Conservation (phyloP, 441 rosid species). For the Viola pubescens region DNA sequence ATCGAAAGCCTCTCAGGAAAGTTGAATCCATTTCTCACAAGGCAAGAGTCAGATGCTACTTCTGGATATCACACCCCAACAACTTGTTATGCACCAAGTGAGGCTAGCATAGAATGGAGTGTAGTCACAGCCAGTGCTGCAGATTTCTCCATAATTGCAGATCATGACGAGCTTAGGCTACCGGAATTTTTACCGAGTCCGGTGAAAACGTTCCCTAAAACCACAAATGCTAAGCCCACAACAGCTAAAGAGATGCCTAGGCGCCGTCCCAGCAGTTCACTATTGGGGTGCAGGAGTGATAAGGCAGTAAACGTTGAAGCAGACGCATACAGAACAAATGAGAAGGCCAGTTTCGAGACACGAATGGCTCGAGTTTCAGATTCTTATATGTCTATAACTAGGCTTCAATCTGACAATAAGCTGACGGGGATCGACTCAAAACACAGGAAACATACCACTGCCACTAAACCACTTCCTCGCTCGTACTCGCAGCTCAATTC, state of each 20-base stretch:
- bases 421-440: constrained; percentile 29
- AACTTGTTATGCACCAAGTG: constrained; percentile 68
- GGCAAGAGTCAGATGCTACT: constrained; percentile 47
- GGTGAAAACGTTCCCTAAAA: constrained; percentile 14
- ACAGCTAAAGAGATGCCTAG: constrained; percentile 26
- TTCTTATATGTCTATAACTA: constrained; percentile 24
- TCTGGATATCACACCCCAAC: constrained; percentile 47
- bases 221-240: constrained; percentile 17
- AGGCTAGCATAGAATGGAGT: constrained; percentile 85
- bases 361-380: constrained; percentile 19
- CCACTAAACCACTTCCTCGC: constrained; percentile 18
- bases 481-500: constrained; percentile 18
- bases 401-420: constrained; percentile 39
- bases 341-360: constrained; percentile 19
- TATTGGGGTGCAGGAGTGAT: constrained; percentile 60
- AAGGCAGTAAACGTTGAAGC: constrained; percentile 56
- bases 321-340: constrained; percentile 36
- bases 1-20: constrained; percentile 68
- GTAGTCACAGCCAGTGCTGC: constrained; percentile 79
- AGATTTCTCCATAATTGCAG: constrained; percentile 57
- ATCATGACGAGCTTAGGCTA: constrained; percentile 42
- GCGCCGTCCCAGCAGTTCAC: constrained; percentile 36
- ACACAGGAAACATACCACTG: constrained; percentile 18
- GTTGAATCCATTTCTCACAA: constrained; percentile 39
- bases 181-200: constrained; percentile 25